A percentile compares a stretch with the other conserved stretches of the same genome.
phyloP scores from a whole-genome alignment of 1,284 basidiomycete genomes.

The Ustilago lituana region DNA sequence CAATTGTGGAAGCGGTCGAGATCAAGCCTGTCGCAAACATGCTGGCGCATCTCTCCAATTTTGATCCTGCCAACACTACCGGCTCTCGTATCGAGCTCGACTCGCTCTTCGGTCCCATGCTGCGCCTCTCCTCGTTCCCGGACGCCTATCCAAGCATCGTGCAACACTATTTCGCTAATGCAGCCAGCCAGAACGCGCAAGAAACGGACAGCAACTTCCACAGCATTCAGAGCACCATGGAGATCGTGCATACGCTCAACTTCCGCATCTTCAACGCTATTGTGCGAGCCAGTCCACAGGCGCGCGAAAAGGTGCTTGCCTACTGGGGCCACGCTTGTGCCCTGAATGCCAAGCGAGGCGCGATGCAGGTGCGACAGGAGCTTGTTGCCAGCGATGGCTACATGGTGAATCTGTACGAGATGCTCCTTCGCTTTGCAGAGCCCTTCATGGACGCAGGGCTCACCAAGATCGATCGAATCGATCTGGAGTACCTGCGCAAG shows the following conservation, averaged over 20 bases:
- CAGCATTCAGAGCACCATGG: slow-evolving; percentile 57
- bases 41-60: slow-evolving; percentile 77
- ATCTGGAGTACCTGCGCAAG: slow-evolving; percentile 74
- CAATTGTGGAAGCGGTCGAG: slow-evolving; percentile 81
- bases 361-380: slow-evolving; percentile 84
- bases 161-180: slow-evolving; percentile 53
- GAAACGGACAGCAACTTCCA: slow-evolving; percentile 55
- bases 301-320: slow-evolving; percentile 84
- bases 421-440: slow-evolving; percentile 87
- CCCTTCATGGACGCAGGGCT: slow-evolving; percentile 94
- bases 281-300: slow-evolving; percentile 80
- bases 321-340: slow-evolving; percentile 81
- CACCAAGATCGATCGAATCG: slow-evolving; percentile 86
- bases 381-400: slow-evolving; percentile 91
- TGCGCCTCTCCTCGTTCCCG: slow-evolving; percentile 59
- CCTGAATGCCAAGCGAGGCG: slow-evolving; percentile 85
- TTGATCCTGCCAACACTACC: slow-evolving; percentile 75
- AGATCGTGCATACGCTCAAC: slow-evolving; percentile 74
- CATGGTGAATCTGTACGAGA: slow-evolving; percentile 87
- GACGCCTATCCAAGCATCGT: slow-evolving; percentile 58
- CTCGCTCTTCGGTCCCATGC: slow-evolving; percentile 59
- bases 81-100: slow-evolving; percentile 69
- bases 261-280: slow-evolving; percentile 90
- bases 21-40: slow-evolving; percentile 81
- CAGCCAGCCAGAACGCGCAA: slow-evolving; percentile 40